Conservation (phyloP, 805 yeast species). For the Ogataea trehaloabstinens region DNA sequence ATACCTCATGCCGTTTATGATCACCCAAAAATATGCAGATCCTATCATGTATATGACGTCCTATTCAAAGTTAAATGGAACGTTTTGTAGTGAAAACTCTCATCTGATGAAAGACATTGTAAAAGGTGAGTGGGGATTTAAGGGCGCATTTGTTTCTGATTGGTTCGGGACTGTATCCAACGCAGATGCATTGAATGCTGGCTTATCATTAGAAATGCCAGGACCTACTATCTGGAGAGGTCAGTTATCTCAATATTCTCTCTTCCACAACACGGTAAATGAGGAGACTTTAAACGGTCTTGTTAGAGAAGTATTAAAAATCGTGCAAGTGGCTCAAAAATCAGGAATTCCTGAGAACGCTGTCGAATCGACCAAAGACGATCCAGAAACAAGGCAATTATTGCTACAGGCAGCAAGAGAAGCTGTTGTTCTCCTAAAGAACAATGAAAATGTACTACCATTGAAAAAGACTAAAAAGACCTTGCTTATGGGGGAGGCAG, state of each 20-base stretch:
- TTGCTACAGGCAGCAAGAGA: conserved; percentile 1
- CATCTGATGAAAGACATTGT: conserved; percentile 35
- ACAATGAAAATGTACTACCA: conserved; percentile 46
- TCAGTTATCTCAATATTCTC: neutral
- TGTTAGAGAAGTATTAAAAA: conserved; percentile 44
- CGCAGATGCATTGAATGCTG: conserved; percentile 39
- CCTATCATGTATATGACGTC: conserved; percentile 40
- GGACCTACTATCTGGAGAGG: conserved; percentile 31
- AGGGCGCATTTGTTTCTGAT: conserved; percentile 41
- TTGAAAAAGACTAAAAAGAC: conserved; percentile 38
- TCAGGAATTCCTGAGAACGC: conserved; percentile 41
- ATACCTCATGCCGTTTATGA: conserved; percentile 42
- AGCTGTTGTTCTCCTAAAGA: conserved; percentile 47
- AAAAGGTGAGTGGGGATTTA: conserved; percentile 40
- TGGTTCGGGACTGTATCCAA: conserved; percentile 42
- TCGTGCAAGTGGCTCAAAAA: conserved; percentile 41
- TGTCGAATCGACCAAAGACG: conserved; percentile 21
- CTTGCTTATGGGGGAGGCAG: conserved; percentile 60
- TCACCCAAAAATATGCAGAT: conserved; percentile 37
- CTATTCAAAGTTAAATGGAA: conserved; percentile 43
- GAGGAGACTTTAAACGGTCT: conserved; percentile 38
- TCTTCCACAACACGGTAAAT: conserved; percentile 1
- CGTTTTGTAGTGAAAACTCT: conserved; percentile 37
- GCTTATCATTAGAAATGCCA: conserved; percentile 46
- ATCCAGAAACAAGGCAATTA: neutral